Evolutionary conservation across 768 basidiomycete genomes (phyloP).

Genomic region (Podaxis mareebaensis): DNA sequence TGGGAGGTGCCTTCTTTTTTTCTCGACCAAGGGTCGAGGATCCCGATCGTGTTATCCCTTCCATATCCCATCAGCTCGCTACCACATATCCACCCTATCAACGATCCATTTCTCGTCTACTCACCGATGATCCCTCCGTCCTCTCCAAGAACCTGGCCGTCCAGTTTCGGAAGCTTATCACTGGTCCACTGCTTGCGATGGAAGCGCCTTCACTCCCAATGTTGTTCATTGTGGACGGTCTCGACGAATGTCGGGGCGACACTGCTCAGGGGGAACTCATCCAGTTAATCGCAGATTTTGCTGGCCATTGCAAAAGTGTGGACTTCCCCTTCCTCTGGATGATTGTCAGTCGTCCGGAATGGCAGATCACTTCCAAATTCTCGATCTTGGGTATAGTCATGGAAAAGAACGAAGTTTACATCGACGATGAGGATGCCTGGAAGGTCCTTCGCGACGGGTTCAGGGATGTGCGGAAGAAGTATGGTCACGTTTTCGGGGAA

Average conservation of each 20-base stretch:
- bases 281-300: background rate
- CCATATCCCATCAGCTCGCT: background rate
- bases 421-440: background rate
- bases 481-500: background rate
- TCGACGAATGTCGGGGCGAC: background rate
- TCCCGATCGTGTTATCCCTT: background rate
- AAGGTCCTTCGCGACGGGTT: background rate
- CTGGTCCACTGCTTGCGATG: background rate
- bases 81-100: background rate
- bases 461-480: background rate
- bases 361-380: background rate
- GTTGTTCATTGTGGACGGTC: background rate
- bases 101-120: background rate
- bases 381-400: background rate
- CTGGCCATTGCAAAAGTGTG: background rate
- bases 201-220: background rate
- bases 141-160: background rate
- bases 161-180: background rate
- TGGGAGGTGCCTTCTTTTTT: background rate
- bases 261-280: background rate
- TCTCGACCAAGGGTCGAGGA: background rate
- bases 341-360: background rate
- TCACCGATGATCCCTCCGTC: background rate
- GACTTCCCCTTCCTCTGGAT: conserved; percentile 1
- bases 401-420: background rate